Evolutionary conservation across 2,329 filamentous ascomycete genomes (phyloP), one percentile per base, ranked within the genome.

Genomic region (Amesomyces nigricolor): DNA sequence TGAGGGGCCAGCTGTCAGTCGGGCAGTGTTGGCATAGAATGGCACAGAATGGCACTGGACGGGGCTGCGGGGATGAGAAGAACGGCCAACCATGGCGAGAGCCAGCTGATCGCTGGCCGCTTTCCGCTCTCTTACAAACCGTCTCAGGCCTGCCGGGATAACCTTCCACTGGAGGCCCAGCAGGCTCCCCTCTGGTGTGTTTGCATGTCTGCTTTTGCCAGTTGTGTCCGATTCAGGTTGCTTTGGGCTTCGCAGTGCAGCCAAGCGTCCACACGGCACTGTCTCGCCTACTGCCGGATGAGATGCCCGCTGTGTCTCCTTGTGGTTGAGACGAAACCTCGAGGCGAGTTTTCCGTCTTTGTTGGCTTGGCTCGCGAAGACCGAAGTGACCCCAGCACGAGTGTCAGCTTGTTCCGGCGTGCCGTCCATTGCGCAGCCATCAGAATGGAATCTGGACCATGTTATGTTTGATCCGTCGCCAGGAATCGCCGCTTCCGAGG

Each of bases 401-500:
- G 22, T 26, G 22, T 26, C 22, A 26, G 22, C 32, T 55, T 17
- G 46, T 16, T 19, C 29, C 26, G 30, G 46, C 32, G 37, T 16
- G 13, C 42, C 46, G 40, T 47, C 16, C 14, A 17, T 16, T 16
- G 19, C 17, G 30, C 16, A 7, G 14, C 26, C 14, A 26, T 26
- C 16, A 37, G 46, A 11, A 16, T 38, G 52, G 45, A 22, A 50
- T 48, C 26, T 45, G 17, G 32, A 47, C 47, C 30, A 3, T 11
- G 50, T 48, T 52, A 42, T 52, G 50, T 53, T 35, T 46, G 32
- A 46, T 26, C 22, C 22, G 29, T 43, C 30, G 45, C 45, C 14
- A 58, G 58, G 49, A 57, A 57, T 58, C 13, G 42, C 53, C 49
- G 56, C 58, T 60, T 60, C 60, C 60, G 60, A 51, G 46, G 45